phyloP scores from a whole-genome alignment of 257 asterid genomes.

The Nicotiana knightiana region DNA sequence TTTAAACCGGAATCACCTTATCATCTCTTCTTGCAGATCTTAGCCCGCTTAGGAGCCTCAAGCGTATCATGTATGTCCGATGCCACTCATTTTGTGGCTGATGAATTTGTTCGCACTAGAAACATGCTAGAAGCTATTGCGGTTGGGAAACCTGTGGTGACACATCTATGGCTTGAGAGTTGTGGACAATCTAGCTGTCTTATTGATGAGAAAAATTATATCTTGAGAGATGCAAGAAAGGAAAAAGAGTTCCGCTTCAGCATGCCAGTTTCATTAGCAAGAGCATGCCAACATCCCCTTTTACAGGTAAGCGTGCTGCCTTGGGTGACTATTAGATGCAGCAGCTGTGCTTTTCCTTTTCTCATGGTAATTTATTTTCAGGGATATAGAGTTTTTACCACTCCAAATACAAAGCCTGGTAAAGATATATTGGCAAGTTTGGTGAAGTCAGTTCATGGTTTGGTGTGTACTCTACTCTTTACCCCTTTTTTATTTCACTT shows the following conservation, averaged over 20 bases:
- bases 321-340: conserved; percentile 11
- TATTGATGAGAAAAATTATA: conserved; percentile 71
- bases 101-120: conserved; percentile 86
- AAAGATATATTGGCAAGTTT: conserved; percentile 62
- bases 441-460: conserved; percentile 85
- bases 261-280: conserved; percentile 72
- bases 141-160: conserved; percentile 80
- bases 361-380: conserved; percentile 37
- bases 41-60: conserved; percentile 73
- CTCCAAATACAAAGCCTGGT: conserved; percentile 94
- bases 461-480: conserved; percentile 44
- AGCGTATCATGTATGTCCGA: conserved; percentile 63
- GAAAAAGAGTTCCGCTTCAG: conserved; percentile 85
- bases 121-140: conserved; percentile 98
- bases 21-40: conserved; percentile 35
- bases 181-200: conserved; percentile 81
- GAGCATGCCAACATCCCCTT: conserved; percentile 75
- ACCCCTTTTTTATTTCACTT: not conserved
- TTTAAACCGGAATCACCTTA: conserved; percentile 15
- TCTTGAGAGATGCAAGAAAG: conserved; percentile 76
- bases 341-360: not conserved
- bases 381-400: conserved; percentile 75
- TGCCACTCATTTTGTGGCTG: conserved; percentile 92
- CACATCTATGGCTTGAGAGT: conserved; percentile 81
- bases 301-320: conserved; percentile 47